These are phyloP conservation scores for Penicillium canariense DNA, from an alignment of 495 filamentous ascomycete species.

Conservation along the genomic window DNA sequence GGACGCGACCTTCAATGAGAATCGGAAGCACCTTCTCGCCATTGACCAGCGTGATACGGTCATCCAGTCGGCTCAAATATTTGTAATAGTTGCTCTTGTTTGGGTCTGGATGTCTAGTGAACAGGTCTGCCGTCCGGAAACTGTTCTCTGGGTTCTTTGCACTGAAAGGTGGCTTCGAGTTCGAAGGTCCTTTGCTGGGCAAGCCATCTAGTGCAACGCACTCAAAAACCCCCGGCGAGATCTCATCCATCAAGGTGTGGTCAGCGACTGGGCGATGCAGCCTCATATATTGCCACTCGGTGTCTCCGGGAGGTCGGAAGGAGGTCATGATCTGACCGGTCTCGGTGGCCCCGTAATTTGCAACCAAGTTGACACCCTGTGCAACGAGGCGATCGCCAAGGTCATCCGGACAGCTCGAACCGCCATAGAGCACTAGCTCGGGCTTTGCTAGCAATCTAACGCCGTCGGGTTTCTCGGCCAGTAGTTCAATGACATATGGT, in stretches of 20 bases:
- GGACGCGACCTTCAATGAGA: constrained; percentile 52
- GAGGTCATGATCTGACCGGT: constrained; percentile 58
- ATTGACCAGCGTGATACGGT: constrained; percentile 60
- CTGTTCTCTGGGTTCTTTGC: constrained; percentile 48
- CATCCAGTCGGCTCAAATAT: constrained; percentile 59
- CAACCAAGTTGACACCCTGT: constrained; percentile 53
- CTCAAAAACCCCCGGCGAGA: constrained; percentile 54
- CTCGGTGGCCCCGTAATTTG: constrained; percentile 54
- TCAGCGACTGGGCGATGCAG: constrained; percentile 31
- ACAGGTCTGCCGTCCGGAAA: constrained; percentile 45
- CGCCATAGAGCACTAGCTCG: constrained; percentile 50
- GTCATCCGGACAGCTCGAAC: constrained; percentile 54
- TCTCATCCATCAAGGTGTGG: constrained; percentile 52
- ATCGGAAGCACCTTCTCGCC: constrained; percentile 69
- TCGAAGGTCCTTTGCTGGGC: constrained; percentile 62
- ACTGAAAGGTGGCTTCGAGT: constrained; percentile 56
- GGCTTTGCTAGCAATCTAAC: constrained; percentile 42
- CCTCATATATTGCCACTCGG: constrained; percentile 67
- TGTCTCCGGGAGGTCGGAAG: constrained; percentile 45
- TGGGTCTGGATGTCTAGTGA: constrained; percentile 48
- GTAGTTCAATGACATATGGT: constrained; percentile 54
- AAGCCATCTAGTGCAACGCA: constrained; percentile 57
- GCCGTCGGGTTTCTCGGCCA: constrained; percentile 50
- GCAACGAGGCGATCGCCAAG: constrained; percentile 53
- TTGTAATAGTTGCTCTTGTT: constrained; percentile 53